Percentiles rank a stretch among this genome's conserved stretches.
phyloP scores from a whole-genome alignment of 2,329 filamentous ascomycete genomes.

The Passalora sequoiae region DNA sequence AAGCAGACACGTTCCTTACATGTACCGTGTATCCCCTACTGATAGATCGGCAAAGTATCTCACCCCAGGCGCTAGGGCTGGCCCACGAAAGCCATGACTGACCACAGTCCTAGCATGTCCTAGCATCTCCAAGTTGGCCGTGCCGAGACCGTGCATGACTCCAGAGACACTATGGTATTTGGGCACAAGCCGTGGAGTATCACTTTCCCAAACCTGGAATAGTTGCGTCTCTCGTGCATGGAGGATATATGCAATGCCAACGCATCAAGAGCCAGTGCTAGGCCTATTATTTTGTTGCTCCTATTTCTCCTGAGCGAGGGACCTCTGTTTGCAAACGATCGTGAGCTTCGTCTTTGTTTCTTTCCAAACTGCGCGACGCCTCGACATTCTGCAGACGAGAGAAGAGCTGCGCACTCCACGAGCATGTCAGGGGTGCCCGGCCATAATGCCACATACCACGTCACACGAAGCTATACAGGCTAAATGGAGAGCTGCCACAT shows the following conservation, averaged over 20 bases:
- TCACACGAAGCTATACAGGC: conserved; percentile 4
- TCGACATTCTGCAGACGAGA: not conserved
- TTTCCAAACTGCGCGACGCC: not conserved
- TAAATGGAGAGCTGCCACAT: not conserved
- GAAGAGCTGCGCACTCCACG: not conserved
- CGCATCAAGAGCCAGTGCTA: conserved; percentile 9
- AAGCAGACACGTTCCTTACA: too few species aligned
- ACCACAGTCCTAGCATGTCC: too few species aligned
- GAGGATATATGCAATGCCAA: conserved; percentile 7
- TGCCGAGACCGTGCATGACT: too few species aligned
- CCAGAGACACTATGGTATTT: too few species aligned
- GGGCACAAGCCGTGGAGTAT: too few species aligned
- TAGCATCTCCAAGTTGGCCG: too few species aligned
- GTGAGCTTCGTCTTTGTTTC: not conserved
- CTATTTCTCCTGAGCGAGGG: not conserved
- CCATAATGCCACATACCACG: not conserved
- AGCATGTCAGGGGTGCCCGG: conserved; percentile 5
- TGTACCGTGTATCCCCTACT: too few species aligned
- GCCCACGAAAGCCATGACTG: too few species aligned
- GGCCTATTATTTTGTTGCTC: conserved; percentile 6
- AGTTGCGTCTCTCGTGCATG: too few species aligned
- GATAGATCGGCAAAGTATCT: too few species aligned
- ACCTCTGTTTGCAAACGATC: not conserved
- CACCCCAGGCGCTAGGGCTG: too few species aligned
- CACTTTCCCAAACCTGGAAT: too few species aligned